Evolutionary conservation across 1,284 basidiomycete genomes (phyloP).

Genomic region (Volvariella volvacea): DNA sequence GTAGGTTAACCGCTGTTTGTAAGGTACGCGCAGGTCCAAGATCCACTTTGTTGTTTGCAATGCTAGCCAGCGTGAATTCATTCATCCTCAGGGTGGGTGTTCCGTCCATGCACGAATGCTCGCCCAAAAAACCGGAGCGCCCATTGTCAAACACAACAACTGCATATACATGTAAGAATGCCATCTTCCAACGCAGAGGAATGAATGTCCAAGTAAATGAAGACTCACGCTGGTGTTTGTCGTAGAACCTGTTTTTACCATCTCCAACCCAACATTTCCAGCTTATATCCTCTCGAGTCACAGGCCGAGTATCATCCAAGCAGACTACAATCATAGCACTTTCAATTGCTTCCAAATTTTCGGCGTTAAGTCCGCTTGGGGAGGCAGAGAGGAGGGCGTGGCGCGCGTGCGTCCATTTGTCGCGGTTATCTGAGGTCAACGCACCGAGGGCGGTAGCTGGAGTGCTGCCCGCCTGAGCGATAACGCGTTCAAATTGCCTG

Average conservation of each 20-base stretch:
- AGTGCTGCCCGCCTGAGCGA: slow-evolving; percentile 56
- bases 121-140: slow-evolving; percentile 86
- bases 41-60: slow-evolving; percentile 77
- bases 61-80: slow-evolving; percentile 84
- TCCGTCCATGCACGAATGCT: slow-evolving; percentile 94
- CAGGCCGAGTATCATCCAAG: slow-evolving; percentile 76
- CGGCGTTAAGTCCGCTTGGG: slow-evolving; percentile 50
- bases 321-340: slow-evolving; percentile 85
- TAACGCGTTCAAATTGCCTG: slow-evolving; percentile 78
- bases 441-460: slow-evolving; percentile 68
- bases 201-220: background rate
- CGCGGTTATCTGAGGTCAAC: slow-evolving; percentile 85
- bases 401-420: slow-evolving; percentile 85
- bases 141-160: slow-evolving; percentile 93
- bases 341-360: slow-evolving; percentile 76
- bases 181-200: background rate
- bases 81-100: slow-evolving; percentile 94
- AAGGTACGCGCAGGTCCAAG: slow-evolving; percentile 43
- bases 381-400: slow-evolving; percentile 61
- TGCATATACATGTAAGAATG: slow-evolving; percentile 21
- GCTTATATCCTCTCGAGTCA: slow-evolving; percentile 78
- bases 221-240: slow-evolving; percentile 85
- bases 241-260: slow-evolving; percentile 91
- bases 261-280: slow-evolving; percentile 91
- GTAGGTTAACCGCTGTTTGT: slow-evolving; percentile 40